Conservation (phyloP, 768 basidiomycete species). For the Termitomyces sp. region DNA sequence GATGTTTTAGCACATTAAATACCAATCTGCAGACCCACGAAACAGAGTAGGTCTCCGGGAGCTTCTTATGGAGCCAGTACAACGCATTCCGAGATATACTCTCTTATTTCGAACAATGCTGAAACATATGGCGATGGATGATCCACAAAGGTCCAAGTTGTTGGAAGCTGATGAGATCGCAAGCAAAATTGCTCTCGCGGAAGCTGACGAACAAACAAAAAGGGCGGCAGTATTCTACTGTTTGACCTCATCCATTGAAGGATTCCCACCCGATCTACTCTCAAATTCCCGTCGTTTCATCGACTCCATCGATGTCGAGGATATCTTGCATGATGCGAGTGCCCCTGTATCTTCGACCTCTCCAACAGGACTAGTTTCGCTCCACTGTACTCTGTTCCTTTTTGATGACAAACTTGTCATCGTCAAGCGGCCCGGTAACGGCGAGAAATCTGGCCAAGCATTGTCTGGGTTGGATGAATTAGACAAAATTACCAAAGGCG, state of each 20-base stretch:
- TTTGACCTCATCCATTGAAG: constrained; percentile 79
- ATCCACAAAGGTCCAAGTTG: constrained; percentile 74
- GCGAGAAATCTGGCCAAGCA: constrained; percentile 67
- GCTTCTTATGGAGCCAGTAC: constrained; percentile 93
- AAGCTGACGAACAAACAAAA: constrained; percentile 88
- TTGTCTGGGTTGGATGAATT: constrained; percentile 76
- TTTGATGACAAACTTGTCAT: constrained; percentile 94
- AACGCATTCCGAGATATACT: constrained; percentile 92
- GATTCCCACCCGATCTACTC: constrained; percentile 87
- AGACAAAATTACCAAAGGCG: constrained; percentile 64
- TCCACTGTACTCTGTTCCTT: constrained; percentile 87
- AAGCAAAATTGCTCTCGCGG: constrained; percentile 85
- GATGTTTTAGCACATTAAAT: constrained; percentile 71
- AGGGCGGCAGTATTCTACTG: constrained; percentile 86
- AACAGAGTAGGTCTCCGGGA: constrained; percentile 88
- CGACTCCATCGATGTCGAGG: constrained; percentile 92
- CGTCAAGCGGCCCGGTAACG: constrained; percentile 76
- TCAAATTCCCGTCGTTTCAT: constrained; percentile 84
- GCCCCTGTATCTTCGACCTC: constrained; percentile 37
- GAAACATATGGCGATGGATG: constrained; percentile 77
- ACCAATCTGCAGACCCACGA: constrained; percentile 63
- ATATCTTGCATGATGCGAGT: constrained; percentile 52
- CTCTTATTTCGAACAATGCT: constrained; percentile 90
- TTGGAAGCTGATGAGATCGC: constrained; percentile 84
- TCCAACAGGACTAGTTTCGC: constrained; percentile 35